Evolutionary conservation across 768 basidiomycete species (phyloP), one percentile per base, ranked within the genome.

Genomic region (Lentinula lateritia): DNA sequence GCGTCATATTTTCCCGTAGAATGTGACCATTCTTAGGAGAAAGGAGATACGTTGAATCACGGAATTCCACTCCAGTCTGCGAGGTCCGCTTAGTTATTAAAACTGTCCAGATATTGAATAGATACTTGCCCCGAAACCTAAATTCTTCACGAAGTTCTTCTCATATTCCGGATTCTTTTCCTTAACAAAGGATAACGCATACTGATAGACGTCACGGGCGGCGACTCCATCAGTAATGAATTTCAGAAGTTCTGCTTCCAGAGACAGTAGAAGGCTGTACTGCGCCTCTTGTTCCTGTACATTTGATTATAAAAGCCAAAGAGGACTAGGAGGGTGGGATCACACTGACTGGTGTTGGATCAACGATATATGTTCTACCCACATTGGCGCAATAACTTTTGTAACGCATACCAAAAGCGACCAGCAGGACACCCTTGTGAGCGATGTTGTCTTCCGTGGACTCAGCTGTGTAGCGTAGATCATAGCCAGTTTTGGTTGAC

Each of bases 31-130:
- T 96, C 77, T 96, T 98, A 7, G 86, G 64, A 5, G 89, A 89
- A 41, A 98, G 76, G 12, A 95, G 75, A 71, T 95, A 97, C 0
- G 86, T 78, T 9, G 89, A 85, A 70, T 99, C 96, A 45, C 95
- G 86, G 76, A 95, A 98, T 72, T 99, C 96, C 70, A 98, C 85
- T 6, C 96, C 96, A 72, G 88, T 98, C 95, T 98, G 66, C 1
- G 23, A 60, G 15, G 23, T 18, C 42, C 34, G n/a, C n/a, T 39
- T n/a, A 56, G 54, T 23, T 18, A 41, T 50, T 35, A 58, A 52
- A 10, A 39, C 9, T 35, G 43, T 34, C 35, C 41, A 48, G 13
- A 36, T 61, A 35, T 23, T 28, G 23, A 18, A 50, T 18, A 43
- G 45, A 43, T 0, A 76, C 88, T 67, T 71, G 96, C 95, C 23